Base-by-base conservation (phyloP, 768 basidiomycete species). In the Tephrocybe sp. region DNA sequence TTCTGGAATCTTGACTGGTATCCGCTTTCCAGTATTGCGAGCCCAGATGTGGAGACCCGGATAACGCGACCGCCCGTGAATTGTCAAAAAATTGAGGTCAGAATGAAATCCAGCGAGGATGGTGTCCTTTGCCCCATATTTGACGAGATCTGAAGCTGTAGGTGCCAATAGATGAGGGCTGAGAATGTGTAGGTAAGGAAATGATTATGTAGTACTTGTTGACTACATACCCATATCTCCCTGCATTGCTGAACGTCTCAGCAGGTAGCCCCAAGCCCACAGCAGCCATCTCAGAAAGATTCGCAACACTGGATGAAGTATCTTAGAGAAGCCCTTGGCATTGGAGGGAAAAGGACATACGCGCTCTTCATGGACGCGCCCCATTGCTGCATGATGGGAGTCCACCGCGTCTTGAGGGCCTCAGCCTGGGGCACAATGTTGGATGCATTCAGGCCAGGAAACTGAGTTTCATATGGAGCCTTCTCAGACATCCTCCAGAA, bases 41-140 rank as follows among this genome's bases (percentile, higher is more conserved):
- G 93, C 95, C 95, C 95, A 97, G 46, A 98, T 90, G 65, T 97
- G 81, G 20, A 97, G 76, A 23, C 91, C 93, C 0, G 93, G 90
- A 67, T 88, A 93, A 53, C 88, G 79, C 5, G 86, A 91, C 25
- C 88, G 86, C 37, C 91, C 92, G 55, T 93, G 88, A 37, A 93
- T 93, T n/a, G 90, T 93, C 57, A 97, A 73, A 62, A 93, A 95
- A 63, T 97, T 97, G 50, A 98, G 81, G 65, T 98, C 94, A 0
- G 89, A 86, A 65, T 98, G 95, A 65, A 97, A 97, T 2, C 95
- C 95, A 18, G 94, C 94, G 40, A 94, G 80, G 55, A 96, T 95
- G 17, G 89, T 91, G 59, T 90, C 82, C 56, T 83, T 81, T 61
- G 79, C 63, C 18, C 89, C 84, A 60, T 90, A 95, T 62, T 88